Percentiles rank a stretch among this genome's conserved stretches.
These are phyloP conservation scores for Colletotrichum horii DNA, from an alignment of 2,329 filamentous ascomycete genomes.

Conservation along the genomic window DNA sequence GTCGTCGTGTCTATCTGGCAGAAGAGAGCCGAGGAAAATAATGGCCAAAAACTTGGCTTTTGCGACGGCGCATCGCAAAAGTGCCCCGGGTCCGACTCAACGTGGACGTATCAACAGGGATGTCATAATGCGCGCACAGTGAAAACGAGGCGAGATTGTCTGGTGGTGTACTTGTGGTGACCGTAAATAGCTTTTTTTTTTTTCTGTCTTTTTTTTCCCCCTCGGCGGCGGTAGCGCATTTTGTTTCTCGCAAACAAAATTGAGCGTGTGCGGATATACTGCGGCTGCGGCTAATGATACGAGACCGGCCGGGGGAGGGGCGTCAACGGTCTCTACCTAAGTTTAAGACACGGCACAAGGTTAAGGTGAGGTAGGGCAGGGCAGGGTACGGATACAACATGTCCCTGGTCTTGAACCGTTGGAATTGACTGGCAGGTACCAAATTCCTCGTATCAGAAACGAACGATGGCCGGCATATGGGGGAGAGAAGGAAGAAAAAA, in stretches of 20 bases:
- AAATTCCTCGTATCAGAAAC: not conserved
- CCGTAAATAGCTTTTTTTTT: not conserved
- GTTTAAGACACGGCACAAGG: not conserved
- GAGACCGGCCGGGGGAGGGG: not conserved
- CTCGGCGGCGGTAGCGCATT: not conserved
- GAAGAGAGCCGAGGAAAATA: not conserved
- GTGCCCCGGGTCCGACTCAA: not conserved
- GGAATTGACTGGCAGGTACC: not conserved
- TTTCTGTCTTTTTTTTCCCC: not conserved
- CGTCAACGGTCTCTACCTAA: not conserved
- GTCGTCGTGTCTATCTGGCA: not conserved
- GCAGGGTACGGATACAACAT: not conserved
- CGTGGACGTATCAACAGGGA: not conserved
- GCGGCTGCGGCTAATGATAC: slow-evolving; percentile 16
- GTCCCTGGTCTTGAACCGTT: not conserved
- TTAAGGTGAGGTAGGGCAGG: not conserved
- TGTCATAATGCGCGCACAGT: not conserved
- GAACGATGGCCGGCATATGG: not conserved
- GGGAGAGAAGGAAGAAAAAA: not conserved
- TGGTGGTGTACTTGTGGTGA: not conserved
- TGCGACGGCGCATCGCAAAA: slow-evolving; percentile 5
- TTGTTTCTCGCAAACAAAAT: slow-evolving; percentile 1
- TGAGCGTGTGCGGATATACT: slow-evolving; percentile 2
- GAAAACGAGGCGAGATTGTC: not conserved
- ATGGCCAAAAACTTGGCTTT: slow-evolving; percentile 37